Percentiles rank a stretch among this genome's conserved stretches.
phyloP scores from a whole-genome alignment of 192 early-diverging fungal genomes.

The Chytriomyces confervae region DNA sequence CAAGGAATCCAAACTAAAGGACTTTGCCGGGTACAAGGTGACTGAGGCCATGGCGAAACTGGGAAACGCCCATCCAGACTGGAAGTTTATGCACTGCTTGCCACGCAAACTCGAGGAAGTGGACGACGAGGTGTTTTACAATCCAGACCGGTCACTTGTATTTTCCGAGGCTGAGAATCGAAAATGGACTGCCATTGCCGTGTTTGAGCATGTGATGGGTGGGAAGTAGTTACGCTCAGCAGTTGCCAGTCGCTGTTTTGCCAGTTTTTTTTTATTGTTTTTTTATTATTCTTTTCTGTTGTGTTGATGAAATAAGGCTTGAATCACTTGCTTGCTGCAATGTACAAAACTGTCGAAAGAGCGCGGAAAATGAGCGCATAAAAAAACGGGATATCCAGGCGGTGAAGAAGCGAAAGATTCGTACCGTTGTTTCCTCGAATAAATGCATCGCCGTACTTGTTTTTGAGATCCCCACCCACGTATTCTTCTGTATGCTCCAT shows the following conservation, averaged over 20 bases:
- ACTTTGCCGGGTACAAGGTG: conserved; percentile 86
- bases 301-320: neutral
- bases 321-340: neutral
- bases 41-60: conserved; percentile 78
- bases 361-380: neutral
- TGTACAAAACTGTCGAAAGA: neutral
- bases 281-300: neutral
- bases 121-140: conserved; percentile 93
- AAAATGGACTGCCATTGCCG: conserved; percentile 96
- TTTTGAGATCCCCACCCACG: conserved; percentile 90
- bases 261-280: neutral
- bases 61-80: conserved; percentile 81
- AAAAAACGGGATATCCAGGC: too few relatives aligned
- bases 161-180: conserved; percentile 98
- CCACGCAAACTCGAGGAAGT: conserved; percentile 97
- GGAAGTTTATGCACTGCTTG: conserved; percentile 98
- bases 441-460: conserved; percentile 94
- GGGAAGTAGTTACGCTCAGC: neutral
- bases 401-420: too few relatives aligned
- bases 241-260: neutral
- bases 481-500: conserved; percentile 95
- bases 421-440: conserved; percentile 96
- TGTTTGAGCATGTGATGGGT: conserved; percentile 53
- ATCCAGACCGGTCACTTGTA: conserved; percentile 88
- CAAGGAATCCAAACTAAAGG: conserved; percentile 78